Evolutionary conservation across 2,329 filamentous ascomycete genomes (phyloP), one percentile per base, ranked within the genome.

Genomic region (Xylariaceae sp.): DNA sequence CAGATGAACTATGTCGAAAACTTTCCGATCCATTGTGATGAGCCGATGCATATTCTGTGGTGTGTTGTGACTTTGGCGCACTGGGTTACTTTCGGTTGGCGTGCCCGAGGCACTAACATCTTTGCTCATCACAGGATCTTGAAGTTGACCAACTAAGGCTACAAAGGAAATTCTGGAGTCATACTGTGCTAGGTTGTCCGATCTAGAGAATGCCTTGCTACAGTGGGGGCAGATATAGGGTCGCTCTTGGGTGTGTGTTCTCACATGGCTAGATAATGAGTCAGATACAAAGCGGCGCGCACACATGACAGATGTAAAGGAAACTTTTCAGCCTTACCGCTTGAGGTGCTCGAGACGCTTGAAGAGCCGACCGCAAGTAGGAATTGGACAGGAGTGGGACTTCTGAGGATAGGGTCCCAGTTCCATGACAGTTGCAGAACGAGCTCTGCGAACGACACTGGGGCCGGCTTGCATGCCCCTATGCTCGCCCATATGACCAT

Each of bases 341-440:
- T 99, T 99, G 68, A 99, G 85, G 77, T 99, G 94, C 78, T 99
- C 94, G 78, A 99, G 84, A 73, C 94, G 87, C 86, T 99, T 99
- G 83, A 99, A 99, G 57, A 97, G 83, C 66, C 94, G 88, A 49
- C 94, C 94, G 71, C 94, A 99, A 50, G 93, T 95, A 28, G 94
- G 94, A 66, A 99, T 99, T n/a, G 94, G 94, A 77, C 94, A 99
- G 2, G 93, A 97, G 74, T 99, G 94, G 39, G 92, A 96, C 74
- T 99, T 99, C 69, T 96, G 90, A 47, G 94, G 91, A 70, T 97
- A 97, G 13, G 95, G 94, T 31, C 90, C 91, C 58, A 97, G 83
- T 72, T 99, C 94, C 88, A 95, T 95, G 72, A 95, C 89, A 4
- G 94, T 97, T 47, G 94, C 93, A 61, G 92, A 97, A 60, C 93